Conservation (phyloP, 2,329 filamentous ascomycete genomes). For the Diaporthe citriasiana region DNA sequence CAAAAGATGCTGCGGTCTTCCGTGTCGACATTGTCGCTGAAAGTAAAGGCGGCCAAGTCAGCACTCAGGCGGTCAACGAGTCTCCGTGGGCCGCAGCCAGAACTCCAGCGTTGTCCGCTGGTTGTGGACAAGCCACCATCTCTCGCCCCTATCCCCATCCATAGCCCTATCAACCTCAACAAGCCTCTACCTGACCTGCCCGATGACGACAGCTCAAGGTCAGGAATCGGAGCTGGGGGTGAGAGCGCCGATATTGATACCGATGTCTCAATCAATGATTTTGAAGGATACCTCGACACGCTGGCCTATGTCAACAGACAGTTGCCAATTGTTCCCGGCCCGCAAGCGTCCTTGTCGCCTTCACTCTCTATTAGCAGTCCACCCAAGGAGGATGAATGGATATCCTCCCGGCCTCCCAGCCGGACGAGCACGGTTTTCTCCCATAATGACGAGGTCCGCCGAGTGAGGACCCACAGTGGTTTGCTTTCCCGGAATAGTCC, state of each 20-base stretch:
- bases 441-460: conserved; percentile 26
- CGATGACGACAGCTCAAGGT: neutral
- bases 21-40: conserved; percentile 6
- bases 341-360: neutral
- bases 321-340: neutral
- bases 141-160: conserved; percentile 12
- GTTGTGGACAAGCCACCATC: neutral
- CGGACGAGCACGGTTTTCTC: conserved; percentile 5
- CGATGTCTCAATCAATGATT: conserved; percentile 18
- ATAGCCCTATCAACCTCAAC: conserved; percentile 23
- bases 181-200: conserved; percentile 30
- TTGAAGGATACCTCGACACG: conserved; percentile 33
- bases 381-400: conserved; percentile 34
- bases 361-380: neutral
- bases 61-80: conserved; percentile 5
- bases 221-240: neutral
- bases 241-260: neutral
- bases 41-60: conserved; percentile 13
- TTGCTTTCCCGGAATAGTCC: conserved; percentile 18
- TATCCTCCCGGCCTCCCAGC: conserved; percentile 23
- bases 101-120: neutral
- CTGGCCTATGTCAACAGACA: conserved; percentile 29
- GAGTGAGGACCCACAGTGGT: conserved; percentile 12
- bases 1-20: neutral
- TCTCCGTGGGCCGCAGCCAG: conserved; percentile 8